Evolutionary conservation across 352 stramenopile species (phyloP).

Genomic region (Peronospora belbahrii): DNA sequence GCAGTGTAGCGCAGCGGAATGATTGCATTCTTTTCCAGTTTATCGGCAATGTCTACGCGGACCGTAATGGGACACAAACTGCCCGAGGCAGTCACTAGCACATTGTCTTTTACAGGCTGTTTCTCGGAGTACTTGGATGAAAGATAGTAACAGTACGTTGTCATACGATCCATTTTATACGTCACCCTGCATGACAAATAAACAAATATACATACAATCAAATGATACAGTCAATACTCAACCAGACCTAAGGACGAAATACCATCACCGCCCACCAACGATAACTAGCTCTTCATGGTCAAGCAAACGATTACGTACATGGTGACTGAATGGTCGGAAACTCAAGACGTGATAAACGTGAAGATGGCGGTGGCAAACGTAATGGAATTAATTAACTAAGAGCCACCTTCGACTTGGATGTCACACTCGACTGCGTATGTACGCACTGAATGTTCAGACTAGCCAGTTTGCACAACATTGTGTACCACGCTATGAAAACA

Average conservation of each 20-base stretch:
- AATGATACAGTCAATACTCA: too few species aligned
- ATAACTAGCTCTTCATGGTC: too few species aligned
- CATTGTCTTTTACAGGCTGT: conserved; percentile 33
- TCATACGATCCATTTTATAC: conserved; percentile 71
- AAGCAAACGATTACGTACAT: conserved; percentile 25
- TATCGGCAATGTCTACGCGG: conserved; percentile 46
- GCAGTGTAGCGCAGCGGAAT: conserved; percentile 60
- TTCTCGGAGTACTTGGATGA: conserved; percentile 49
- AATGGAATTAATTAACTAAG: conserved; percentile 7
- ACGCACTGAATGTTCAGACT: conserved; percentile 15
- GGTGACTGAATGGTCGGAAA: conserved; percentile 6
- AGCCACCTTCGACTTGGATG: background rate
- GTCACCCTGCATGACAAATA: conserved; percentile 24
- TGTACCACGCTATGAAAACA: conserved; percentile 20
- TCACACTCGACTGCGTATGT: background rate
- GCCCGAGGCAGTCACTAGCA: conserved; percentile 34
- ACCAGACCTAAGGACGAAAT: too few species aligned
- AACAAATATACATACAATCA: too few species aligned
- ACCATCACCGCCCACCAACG: too few species aligned
- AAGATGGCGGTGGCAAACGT: background rate
- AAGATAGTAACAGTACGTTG: conserved; percentile 80
- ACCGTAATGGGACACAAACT: conserved; percentile 55
- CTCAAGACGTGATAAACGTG: conserved; percentile 2
- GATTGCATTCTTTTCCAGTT: conserved; percentile 37
- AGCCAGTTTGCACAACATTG: conserved; percentile 24